Evolutionary conservation across 208 protist species (phyloP), one percentile per base, ranked within the genome.

Genomic region (Trypanosoma vivax): DNA sequence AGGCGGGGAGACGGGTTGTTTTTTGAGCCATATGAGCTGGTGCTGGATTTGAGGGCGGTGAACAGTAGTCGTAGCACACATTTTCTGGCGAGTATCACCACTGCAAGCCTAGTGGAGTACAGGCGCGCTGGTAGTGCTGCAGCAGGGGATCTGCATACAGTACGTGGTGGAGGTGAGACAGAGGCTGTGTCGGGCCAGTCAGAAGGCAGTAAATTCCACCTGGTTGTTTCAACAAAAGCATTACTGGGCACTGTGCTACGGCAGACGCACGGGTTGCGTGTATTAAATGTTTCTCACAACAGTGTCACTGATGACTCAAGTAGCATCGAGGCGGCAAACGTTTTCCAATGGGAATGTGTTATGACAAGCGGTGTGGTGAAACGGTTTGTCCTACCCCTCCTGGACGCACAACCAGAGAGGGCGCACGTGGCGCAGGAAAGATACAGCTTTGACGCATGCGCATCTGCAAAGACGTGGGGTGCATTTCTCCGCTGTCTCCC

Each of bases 401-500:
- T 49, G 5, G 65, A 79, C 0, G 68, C 61, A 42, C 52, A 34
- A n/a, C 70, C 71, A 16, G 56, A 60, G 29, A 42, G 58, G 5
- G 51, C 59, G 1, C 43, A 40, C 40, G 14, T 58, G 37, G 5
- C 47, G 9, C 35, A 30, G 4, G 37, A 50, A 13, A 5, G 24
- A 16, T 80, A 73, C 65, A 56, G 53, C 50, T 74, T 87, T 59
- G 75, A 88, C 48, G 48, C 65, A 7, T 65, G 62, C 39, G 76
- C 59, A 2, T 61, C 70, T 2, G 52, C 72, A 3, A 50, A 60
- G 25, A 31, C 65, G 7, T 75, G 60, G 57, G 75, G 60, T 11
- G 43, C 60, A 14, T 65, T 88, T 14, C 45, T 88, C 7, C 54
- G 43, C 16, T 73, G 56, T 16, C 60, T 83, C 29, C 76, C 75